Conservation (phyloP, 2,329 filamentous ascomycete genomes). For the Cercospora zeina region DNA sequence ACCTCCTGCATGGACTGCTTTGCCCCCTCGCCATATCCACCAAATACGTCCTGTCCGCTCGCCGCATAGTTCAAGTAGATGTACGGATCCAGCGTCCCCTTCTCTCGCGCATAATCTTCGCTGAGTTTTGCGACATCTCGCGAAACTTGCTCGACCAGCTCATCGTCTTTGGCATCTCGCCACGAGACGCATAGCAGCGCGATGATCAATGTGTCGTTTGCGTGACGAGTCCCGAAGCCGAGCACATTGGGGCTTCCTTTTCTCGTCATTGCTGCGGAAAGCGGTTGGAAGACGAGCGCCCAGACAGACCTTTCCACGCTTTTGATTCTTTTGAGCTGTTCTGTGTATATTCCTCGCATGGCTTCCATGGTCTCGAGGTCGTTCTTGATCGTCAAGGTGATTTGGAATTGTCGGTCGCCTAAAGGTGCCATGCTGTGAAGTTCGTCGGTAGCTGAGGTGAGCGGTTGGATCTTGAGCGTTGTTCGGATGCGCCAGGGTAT, state of each 20-base stretch:
- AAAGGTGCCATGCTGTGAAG: neutral
- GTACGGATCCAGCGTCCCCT: conserved; percentile 12
- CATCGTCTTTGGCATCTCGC: neutral
- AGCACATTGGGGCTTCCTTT: neutral
- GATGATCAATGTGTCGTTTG: neutral
- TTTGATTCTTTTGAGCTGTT: neutral
- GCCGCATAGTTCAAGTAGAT: conserved; percentile 22
- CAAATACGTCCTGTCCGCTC: conserved; percentile 16
- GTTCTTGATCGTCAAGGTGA: neutral
- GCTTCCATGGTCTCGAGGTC: neutral
- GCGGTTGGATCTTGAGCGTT: neutral
- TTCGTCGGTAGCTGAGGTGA: neutral
- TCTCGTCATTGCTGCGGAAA: neutral
- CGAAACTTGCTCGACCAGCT: conserved; percentile 12
- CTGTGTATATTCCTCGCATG: neutral
- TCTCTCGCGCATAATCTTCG: neutral
- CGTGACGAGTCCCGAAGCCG: neutral
- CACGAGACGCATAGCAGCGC: neutral
- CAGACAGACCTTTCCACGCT: neutral
- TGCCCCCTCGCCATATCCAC: conserved; percentile 13
- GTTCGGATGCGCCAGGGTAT: neutral
- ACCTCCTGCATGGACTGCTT: conserved; percentile 12
- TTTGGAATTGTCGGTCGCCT: neutral
- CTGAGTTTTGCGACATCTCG: neutral
- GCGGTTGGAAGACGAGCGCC: neutral